A percentile compares a stretch with the other conserved stretches of the same genome.
Conservation (phyloP, 768 basidiomycete genomes). For the Rhodosporidiobolus sp. region DNA sequence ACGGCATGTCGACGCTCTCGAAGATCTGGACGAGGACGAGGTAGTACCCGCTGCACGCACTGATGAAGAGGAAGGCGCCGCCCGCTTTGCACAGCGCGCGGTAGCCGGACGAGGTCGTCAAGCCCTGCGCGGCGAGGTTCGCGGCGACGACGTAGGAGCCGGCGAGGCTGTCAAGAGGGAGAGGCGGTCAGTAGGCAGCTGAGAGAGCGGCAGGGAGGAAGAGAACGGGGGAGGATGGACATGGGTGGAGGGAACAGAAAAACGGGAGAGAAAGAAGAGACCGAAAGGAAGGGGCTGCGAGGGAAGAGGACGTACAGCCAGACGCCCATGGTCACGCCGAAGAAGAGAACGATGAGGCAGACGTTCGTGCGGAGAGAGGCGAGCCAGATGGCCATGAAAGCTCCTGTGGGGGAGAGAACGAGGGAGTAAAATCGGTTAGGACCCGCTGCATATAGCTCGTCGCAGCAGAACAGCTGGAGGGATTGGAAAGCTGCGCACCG, state of each 20-base stretch:
- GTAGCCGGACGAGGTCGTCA: background rate
- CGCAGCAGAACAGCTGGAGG: no score
- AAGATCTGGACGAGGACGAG: background rate
- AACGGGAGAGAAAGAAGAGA: no score
- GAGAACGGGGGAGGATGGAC: background rate
- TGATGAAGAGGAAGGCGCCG: slow-evolving; percentile 23
- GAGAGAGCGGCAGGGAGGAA: background rate
- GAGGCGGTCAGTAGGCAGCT: no score
- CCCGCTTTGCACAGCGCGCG: background rate
- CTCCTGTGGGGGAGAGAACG: background rate
- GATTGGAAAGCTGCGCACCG: background rate
- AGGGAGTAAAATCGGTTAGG: background rate
- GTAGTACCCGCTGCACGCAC: slow-evolving; percentile 8
- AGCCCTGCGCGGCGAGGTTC: background rate
- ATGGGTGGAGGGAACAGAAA: no score
- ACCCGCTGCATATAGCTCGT: no score
- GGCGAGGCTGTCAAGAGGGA: background rate
- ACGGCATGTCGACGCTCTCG: slow-evolving; percentile 14
- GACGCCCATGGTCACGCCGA: slow-evolving; percentile 9
- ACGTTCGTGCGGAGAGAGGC: slow-evolving; percentile 13
- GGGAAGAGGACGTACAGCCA: background rate
- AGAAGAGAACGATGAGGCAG: slow-evolving; percentile 8
- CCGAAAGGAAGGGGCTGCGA: no score
- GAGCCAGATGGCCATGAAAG: slow-evolving; percentile 11
- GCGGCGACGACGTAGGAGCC: slow-evolving; percentile 4